Conservation (phyloP, 306 rosid genomes). For the Medicago truncatula region MtrunA17r5.0-ANR NC_053043.1:43590001-43590500, state of each 20-base stretch:
- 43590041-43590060: slow-evolving; percentile 11
- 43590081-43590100: slow-evolving; percentile 6
- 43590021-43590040: slow-evolving; percentile 29
- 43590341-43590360: slow-evolving; percentile 23
- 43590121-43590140: slow-evolving; percentile 30
- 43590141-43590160: too few species aligned
- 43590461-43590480: slow-evolving; percentile 33
- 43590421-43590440: slow-evolving; percentile 31
- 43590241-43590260: too few species aligned
- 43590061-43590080: slow-evolving; percentile 21
- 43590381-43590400: slow-evolving; percentile 23
- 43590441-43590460: slow-evolving; percentile 16
- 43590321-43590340: slow-evolving; percentile 39
- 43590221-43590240: too few species aligned
- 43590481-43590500: slow-evolving; percentile 2
- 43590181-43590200: too few species aligned
- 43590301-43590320: slow-evolving; percentile 34
- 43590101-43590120: slow-evolving; percentile 19
- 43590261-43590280: too few species aligned
- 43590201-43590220: too few species aligned
- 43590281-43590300: slow-evolving; percentile 22
- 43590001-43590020: slow-evolving; percentile 36
- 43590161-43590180: too few species aligned
- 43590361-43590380: slow-evolving; percentile 24
- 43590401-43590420: slow-evolving; percentile 18